A percentile compares a stretch with the other conserved stretches of the same genome.
Evolutionary conservation across 768 basidiomycete genomes (phyloP).

Genomic region (Collybia nuda): DNA sequence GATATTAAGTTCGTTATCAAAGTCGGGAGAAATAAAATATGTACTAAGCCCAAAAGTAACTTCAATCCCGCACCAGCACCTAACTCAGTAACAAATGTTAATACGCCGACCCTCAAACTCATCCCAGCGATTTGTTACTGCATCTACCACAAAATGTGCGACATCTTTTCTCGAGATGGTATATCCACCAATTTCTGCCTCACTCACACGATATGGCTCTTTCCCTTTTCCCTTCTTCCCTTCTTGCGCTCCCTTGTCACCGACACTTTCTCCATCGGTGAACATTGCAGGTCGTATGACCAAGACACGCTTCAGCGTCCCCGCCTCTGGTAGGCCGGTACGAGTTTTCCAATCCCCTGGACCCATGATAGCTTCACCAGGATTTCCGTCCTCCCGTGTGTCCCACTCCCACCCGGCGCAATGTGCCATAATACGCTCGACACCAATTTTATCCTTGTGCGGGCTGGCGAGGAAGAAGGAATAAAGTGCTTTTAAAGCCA

Average conservation of each 20-base stretch:
- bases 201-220: slow-evolving; percentile 41
- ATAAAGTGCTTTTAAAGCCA: slow-evolving; percentile 50
- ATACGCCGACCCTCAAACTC: slow-evolving; percentile 51
- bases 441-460: slow-evolving; percentile 62
- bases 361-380: slow-evolving; percentile 40
- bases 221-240: slow-evolving; percentile 22
- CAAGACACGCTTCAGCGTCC: slow-evolving; percentile 42
- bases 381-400: slow-evolving; percentile 32
- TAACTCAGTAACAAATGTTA: slow-evolving; percentile 23
- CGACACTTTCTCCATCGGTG: slow-evolving; percentile 53
- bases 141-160: slow-evolving; percentile 62
- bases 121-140: slow-evolving; percentile 44
- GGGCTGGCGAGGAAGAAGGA: slow-evolving; percentile 39
- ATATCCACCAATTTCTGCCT: slow-evolving; percentile 43
- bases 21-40: too few relatives aligned
- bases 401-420: slow-evolving; percentile 54
- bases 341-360: slow-evolving; percentile 39
- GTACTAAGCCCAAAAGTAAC: too few relatives aligned
- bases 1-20: too few relatives aligned
- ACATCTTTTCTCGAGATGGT: slow-evolving; percentile 65
- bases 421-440: slow-evolving; percentile 50
- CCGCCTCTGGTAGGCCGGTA: slow-evolving; percentile 40
- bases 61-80: too few relatives aligned
- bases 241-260: slow-evolving; percentile 29
- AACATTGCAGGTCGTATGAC: slow-evolving; percentile 59